Evolutionary conservation across 345 rosid species (phyloP), one percentile per base, ranked within the genome.

Genomic region (Ailanthus altissimus): DNA sequence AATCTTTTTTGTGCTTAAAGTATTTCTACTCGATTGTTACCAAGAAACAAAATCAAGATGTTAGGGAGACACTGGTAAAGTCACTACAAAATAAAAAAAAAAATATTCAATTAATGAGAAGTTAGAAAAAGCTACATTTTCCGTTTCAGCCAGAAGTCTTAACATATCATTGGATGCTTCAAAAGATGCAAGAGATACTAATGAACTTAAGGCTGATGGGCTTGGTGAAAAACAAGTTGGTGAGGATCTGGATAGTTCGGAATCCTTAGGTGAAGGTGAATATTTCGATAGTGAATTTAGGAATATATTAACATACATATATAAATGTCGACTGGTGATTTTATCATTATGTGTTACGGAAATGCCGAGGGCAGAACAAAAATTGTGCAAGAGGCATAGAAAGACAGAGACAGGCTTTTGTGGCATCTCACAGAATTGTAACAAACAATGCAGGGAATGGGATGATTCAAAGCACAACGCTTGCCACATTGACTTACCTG

Each of bases 91-190:
- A 88, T 62, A n/a, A n/a, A n/a, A n/a, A n/a, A 84, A 94, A 70
- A 92, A 89, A 77, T 93, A 89, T 84, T 90, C 97, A 26, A 84
- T 96, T 80, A 93, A 96, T 72, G 98, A 96, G 82, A 92, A 93
- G 80, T 78, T 96, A 59, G 91, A 86, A 20, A 85, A 89, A 92
- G 97, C 82, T 88, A 84, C 82, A 93, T 96, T 78, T 80, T 75
- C 72, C 81, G 91, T 76, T 93, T 93, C 72, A 65, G 97, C 74
- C 83, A 84, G 85, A 85, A 85, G 73, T n/a, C 79, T 77, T 70
- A 72, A 57, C 76, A 45, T 58, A 38, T 71, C 70, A 60, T 82
- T 87, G 46, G 89, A 83, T 83, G 59, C 67, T 73, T 78, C 81
- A 61, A 70, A 59, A 62, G 74, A 78, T 79, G 77, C 78, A 68